Conservation (phyloP, 495 filamentous ascomycete species). For the Antarctomyces pellizariae region DNA sequence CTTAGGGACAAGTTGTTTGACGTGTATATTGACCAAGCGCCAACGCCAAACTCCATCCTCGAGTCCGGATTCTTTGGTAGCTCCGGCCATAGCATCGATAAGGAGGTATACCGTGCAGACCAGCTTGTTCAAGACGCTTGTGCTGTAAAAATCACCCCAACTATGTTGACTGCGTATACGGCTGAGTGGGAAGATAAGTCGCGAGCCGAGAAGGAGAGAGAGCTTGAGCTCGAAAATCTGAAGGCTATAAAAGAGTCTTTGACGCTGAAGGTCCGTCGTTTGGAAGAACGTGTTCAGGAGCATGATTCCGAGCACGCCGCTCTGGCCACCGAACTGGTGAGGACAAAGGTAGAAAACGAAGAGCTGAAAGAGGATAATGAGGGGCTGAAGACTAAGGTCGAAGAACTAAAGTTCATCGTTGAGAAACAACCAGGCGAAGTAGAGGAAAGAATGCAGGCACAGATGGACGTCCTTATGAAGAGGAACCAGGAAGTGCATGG, state of each 20-base stretch:
- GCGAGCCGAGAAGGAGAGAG: slow-evolving; percentile 49
- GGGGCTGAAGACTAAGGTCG: slow-evolving; percentile 55
- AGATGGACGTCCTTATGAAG: slow-evolving; percentile 84
- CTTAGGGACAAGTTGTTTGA: slow-evolving; percentile 89
- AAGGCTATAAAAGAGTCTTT: slow-evolving; percentile 38
- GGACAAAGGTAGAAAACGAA: slow-evolving; percentile 82
- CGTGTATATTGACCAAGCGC: slow-evolving; percentile 84
- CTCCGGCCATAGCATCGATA: slow-evolving; percentile 59
- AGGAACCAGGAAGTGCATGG: slow-evolving; percentile 86
- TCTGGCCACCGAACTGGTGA: slow-evolving; percentile 73
- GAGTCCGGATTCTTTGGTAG: slow-evolving; percentile 96
- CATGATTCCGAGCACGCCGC: slow-evolving; percentile 85
- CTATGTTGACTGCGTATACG: slow-evolving; percentile 56
- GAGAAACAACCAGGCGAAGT: slow-evolving; percentile 79
- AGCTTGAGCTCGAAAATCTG: slow-evolving; percentile 59
- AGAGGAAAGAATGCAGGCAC: slow-evolving; percentile 53
- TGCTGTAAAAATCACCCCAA: slow-evolving; percentile 60
- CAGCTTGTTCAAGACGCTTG: slow-evolving; percentile 85
- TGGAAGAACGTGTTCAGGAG: slow-evolving; percentile 76
- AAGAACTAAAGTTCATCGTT: slow-evolving; percentile 60
- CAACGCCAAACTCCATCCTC: slow-evolving; percentile 64
- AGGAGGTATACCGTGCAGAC: slow-evolving; percentile 88
- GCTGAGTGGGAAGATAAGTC: slow-evolving; percentile 83
- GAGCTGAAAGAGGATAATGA: slow-evolving; percentile 74
- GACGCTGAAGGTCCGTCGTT: slow-evolving; percentile 42